These are phyloP conservation scores for Nicotiana knightiana DNA, from an alignment of 257 asterid genomes.

Conservation along the genomic window DNA sequence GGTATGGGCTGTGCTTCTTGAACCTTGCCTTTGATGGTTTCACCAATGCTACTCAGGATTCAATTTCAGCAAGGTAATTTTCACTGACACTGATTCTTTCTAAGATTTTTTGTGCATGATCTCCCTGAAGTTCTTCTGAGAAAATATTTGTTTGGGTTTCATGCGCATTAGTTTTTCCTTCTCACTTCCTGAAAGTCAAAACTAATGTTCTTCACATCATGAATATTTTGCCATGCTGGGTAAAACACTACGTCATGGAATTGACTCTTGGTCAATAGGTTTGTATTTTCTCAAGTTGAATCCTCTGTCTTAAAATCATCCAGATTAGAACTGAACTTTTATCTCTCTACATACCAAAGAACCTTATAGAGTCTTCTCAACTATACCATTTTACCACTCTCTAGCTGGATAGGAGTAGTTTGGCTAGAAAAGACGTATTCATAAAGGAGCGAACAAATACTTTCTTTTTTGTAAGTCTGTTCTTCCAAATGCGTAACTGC, in stretches of 20 bases:
- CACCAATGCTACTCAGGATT: conserved; percentile 99
- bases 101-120: neutral
- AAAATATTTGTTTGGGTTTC: neutral
- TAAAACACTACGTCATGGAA: neutral
- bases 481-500: neutral
- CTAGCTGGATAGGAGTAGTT: neutral
- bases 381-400: neutral
- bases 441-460: neutral
- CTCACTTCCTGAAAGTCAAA: neutral
- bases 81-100: neutral
- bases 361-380: neutral
- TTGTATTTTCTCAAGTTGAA: neutral
- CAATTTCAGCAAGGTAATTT: conserved; percentile 66
- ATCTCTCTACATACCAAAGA: neutral
- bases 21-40: conserved; percentile 98
- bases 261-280: neutral
- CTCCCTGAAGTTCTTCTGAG: neutral
- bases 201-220: neutral
- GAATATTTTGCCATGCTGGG: neutral
- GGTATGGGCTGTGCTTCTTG: conserved; percentile 81
- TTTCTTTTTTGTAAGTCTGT: neutral
- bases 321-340: neutral
- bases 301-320: neutral
- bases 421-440: neutral
- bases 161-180: neutral